Evolutionary conservation across 2,329 filamentous ascomycete genomes (phyloP), one percentile per base, ranked within the genome.

Genomic region (Ophiostoma novo-ulmi): DNA sequence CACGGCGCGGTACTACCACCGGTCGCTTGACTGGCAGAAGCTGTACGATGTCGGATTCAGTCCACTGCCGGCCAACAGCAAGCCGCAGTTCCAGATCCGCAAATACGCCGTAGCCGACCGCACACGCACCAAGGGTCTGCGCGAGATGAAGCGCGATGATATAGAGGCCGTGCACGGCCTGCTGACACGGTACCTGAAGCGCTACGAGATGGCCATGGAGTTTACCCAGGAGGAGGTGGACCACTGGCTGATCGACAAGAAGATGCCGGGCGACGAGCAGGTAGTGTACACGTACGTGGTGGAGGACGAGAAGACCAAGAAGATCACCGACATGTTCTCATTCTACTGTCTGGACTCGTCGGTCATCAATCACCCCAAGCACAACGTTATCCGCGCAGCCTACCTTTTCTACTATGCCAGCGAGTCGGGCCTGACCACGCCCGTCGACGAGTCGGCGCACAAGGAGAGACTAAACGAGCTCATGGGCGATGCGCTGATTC

Each of bases 321-420:
- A 93, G 76, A 92, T 99, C 77, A 97, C 93, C 52, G 95, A 99
- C 80, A 97, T 97, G 82, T 91, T 97, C 82, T 97, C 93, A 52
- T 99, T 98, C 82, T 99, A 98, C 84, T 89, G 89, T 77, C 89
- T 99, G 44, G 93, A 97, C 79, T 97, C 93, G 20, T 95, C 93
- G 1, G 91, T 97, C 71, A 96, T 99, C 76, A 89, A 90, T 75
- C 88, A 93, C 77, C 82, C 87, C 65, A 91, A 91, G 78, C 90
- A 97, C 81, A 86, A 88, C 72, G 87, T 88, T 71, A 89, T 99
- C 76, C 91, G 90, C 74, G 95, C 94, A 3, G 95, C 95, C 39
- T 99, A 99, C 80, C 87, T 98, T 70, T 99, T 94, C 83, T 99
- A 99, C 85, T 99, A 99, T 78, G 95, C 92, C 71, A 91, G 91